A percentile compares a stretch with the other conserved stretches of the same genome.
phyloP scores from a whole-genome alignment of 768 basidiomycete genomes.

The Pulveroboletus sp. region DNA sequence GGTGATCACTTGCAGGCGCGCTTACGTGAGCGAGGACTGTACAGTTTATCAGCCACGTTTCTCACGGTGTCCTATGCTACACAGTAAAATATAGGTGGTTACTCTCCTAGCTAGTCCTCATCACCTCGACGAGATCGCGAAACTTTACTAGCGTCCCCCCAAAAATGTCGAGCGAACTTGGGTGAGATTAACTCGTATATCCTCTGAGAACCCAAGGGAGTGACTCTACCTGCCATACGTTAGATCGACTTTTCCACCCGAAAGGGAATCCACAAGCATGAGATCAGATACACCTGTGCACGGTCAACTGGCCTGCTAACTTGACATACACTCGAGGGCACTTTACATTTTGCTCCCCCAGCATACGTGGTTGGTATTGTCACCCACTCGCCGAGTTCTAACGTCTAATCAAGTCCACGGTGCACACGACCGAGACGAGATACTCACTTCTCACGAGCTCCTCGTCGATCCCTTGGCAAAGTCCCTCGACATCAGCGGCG shows the following conservation, averaged over 20 bases:
- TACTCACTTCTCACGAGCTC: slow-evolving; percentile 72
- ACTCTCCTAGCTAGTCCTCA: neutral
- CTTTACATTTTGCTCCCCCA: slow-evolving; percentile 84
- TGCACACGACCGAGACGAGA: neutral
- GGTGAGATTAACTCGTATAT: neutral
- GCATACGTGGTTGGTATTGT: slow-evolving; percentile 93
- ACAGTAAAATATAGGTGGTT: neutral
- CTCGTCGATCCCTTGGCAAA: slow-evolving; percentile 95
- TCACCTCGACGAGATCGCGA: slow-evolving; percentile 42
- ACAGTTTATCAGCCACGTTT: slow-evolving; percentile 42
- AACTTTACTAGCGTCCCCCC: slow-evolving; percentile 63
- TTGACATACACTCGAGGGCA: neutral
- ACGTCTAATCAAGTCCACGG: slow-evolving; percentile 9
- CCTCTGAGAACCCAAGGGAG: neutral
- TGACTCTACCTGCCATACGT: slow-evolving; percentile 34
- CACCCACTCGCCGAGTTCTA: slow-evolving; percentile 90
- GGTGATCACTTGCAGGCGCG: slow-evolving; percentile 17
- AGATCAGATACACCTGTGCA: slow-evolving; percentile 72
- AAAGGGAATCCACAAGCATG: slow-evolving; percentile 72
- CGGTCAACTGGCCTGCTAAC: slow-evolving; percentile 1
- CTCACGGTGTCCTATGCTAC: slow-evolving; percentile 23
- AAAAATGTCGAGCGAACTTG: slow-evolving; percentile 64
- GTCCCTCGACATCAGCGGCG: slow-evolving; percentile 97
- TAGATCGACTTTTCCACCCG: slow-evolving; percentile 64
- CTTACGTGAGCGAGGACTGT: slow-evolving; percentile 33